Evolutionary conservation across 352 stramenopile species (phyloP), one percentile per base, ranked within the genome.

Genomic region (Globisporangium polare): DNA sequence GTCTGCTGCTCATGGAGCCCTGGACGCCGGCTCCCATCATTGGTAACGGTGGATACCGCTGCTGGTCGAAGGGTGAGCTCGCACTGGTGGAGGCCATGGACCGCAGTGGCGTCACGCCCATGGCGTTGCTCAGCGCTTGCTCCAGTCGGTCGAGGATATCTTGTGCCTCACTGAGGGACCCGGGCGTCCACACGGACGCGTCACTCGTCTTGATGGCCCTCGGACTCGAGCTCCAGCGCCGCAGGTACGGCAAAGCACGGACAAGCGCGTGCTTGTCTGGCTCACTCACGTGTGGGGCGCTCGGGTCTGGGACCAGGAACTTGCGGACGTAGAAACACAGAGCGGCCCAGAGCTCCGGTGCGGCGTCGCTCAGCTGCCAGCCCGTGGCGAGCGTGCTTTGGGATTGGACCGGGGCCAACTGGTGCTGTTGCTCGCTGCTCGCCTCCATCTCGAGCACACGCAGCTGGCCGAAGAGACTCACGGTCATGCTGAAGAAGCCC

Each of bases 261-360:
- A 69, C 58, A 41, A 93, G 70, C 1, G 75, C 76, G 17, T 76
- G 77, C 41, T 70, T 75, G 41, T 93, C 84, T 12, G 78, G 58
- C 29, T 81, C 76, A 20, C 62, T 68, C 8, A 90, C 64, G 9
- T 47, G 53, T n/a, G 37, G 37, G 41, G 64, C 65, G 31, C 58
- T 72, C 62, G 45, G 66, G 33, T 79, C 73, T n/a, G 70, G 59
- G 45, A 78, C 63, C 15, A 76, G 63, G 9, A 91, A 71, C 41
- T 86, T 73, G 2, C 78, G 77, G 33, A 88, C 72, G 59, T 89
- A 94, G 55, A 71, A 73, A 33, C 73, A 79, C 17, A 94, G 45
- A 0, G 75, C 71, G 9, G 77, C 72, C 80, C 80, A 90, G 7
- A 92, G 53, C 42, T 88, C 74, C 12, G 75, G 68, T 37, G 76